Base-by-base conservation (phyloP, 176 grass and related monocot species). In the Carex myosuroides region DNA sequence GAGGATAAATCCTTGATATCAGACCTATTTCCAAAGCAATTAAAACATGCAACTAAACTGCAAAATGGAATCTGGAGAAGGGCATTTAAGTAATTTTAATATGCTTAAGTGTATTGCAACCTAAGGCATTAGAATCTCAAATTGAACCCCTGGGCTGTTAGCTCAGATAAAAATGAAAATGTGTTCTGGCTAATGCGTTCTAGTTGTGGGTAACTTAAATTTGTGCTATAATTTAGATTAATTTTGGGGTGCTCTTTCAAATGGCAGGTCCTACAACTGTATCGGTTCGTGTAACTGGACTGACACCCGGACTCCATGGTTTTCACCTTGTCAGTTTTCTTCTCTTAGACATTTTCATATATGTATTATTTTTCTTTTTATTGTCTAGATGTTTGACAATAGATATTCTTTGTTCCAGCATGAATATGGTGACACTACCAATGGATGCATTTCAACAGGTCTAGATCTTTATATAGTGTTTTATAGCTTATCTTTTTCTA, bases 391-490 rank as follows among this genome's bases (percentile, higher is more conserved):
- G n/a, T 35, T 48, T 81, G 60, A 32, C 17, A 75, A 64, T 1
- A 13, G 32, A 53, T 78, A 70, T 37, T 83, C 69, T 13, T 0
- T 88, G 48, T 84, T 89, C 75, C 90, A 97, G 94, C 94, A 94
- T 66, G 84, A 97, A 77, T 94, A 88, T 44, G 94, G 94, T 5
- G 94, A 94, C 52, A 97, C 92, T 29, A 97, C 90, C 12, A 97
- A 97, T 85, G 94, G 94, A 13, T 97, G 94, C 90, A 97, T 98
- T 87, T 98, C 95, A 26, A 94, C 90, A 83, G 92, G 95, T 94
- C 22, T n/a, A 70, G 54, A 74, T 65, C 22, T 65, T 52, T 65
- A 48, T 87, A 13, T 3, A 55, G 4, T 21, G 37, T 71, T 71
- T 70, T 70, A 44, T 71, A 71, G 37, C 16, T 71, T 4, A 41